Percentiles rank a stretch among this genome's conserved stretches.
Evolutionary conservation across 257 asterid genomes (phyloP).

Genomic region (Ehretia macrophylla): DNA sequence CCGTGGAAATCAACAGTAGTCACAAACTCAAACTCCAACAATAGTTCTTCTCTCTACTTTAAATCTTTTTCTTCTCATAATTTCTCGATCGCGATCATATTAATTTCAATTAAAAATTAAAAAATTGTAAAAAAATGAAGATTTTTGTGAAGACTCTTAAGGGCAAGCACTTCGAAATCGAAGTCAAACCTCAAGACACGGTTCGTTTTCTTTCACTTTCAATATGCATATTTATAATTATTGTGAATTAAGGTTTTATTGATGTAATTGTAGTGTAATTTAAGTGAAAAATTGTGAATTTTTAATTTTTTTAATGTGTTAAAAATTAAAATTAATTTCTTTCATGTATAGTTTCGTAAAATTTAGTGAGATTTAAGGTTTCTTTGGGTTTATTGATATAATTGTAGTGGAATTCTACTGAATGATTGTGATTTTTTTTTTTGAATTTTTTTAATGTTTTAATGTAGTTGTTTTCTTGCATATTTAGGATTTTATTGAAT

Average conservation of each 20-base stretch:
- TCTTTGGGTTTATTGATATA: no score
- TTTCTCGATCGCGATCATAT: background rate
- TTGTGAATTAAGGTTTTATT: background rate
- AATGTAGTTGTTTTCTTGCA: no score
- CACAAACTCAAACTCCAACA: background rate
- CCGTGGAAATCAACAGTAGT: background rate
- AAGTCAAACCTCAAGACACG: constrained; percentile 30
- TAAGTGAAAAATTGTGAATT: no score
- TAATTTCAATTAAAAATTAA: background rate
- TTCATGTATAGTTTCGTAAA: no score
- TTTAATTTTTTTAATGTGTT: no score
- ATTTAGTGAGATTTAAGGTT: no score
- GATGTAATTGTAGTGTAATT: background rate
- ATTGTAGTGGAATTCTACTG: no score
- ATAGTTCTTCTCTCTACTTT: background rate
- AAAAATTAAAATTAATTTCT: no score
- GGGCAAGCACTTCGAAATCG: constrained; percentile 33
- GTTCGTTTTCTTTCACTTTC: constrained; percentile 1
- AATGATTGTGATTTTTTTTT: no score
- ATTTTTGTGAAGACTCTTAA: constrained; percentile 38
- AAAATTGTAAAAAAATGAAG: constrained; percentile 20
- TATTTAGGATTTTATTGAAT: no score
- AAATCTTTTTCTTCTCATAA: background rate
- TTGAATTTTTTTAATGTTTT: no score
- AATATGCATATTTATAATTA: constrained; percentile 1